A percentile compares a stretch with the other conserved stretches of the same genome.
Evolutionary conservation across 768 basidiomycete species (phyloP).

Genomic region (Pholiota molesta): DNA sequence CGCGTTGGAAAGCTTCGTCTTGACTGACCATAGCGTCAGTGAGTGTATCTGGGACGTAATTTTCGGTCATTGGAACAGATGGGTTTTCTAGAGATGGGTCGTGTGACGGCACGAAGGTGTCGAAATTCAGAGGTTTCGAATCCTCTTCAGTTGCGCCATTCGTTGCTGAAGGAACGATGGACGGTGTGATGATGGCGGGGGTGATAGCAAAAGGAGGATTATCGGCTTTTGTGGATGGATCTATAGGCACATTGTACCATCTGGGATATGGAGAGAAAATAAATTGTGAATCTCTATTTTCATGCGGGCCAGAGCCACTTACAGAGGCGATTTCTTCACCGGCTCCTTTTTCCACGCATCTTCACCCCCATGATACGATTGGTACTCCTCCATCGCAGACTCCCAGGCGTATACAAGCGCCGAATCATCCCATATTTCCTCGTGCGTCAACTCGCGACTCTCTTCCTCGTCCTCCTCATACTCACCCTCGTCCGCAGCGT

Average conservation of each 20-base stretch:
- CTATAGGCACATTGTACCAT: slow-evolving; percentile 76
- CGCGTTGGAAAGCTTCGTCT: slow-evolving; percentile 79
- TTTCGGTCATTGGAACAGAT: slow-evolving; percentile 16
- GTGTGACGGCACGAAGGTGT: slow-evolving; percentile 71
- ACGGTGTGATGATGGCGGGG: not conserved
- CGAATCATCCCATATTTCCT: slow-evolving; percentile 88
- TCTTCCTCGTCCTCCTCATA: slow-evolving; percentile 49
- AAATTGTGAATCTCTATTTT: not conserved
- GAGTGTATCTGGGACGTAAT: slow-evolving; percentile 32
- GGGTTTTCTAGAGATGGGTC: slow-evolving; percentile 59
- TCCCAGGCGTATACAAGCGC: slow-evolving; percentile 85
- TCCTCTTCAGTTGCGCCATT: slow-evolving; percentile 39
- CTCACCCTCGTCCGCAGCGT: slow-evolving; percentile 26
- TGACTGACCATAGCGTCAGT: slow-evolving; percentile 49
- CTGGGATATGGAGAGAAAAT: slow-evolving; percentile 41
- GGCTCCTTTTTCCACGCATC: slow-evolving; percentile 76
- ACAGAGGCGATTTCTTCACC: slow-evolving; percentile 75
- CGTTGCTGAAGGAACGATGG: not conserved
- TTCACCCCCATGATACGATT: slow-evolving; percentile 68
- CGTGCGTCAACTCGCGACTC: slow-evolving; percentile 65
- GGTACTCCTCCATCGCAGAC: slow-evolving; percentile 81
- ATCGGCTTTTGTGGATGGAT: slow-evolving; percentile 26
- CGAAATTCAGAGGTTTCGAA: slow-evolving; percentile 68
- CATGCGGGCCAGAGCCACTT: slow-evolving; percentile 28
- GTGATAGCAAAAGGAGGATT: slow-evolving; percentile 8